Conservation (phyloP, 1,284 basidiomycete genomes). For the Kalmanozyma brasiliensis region DNA sequence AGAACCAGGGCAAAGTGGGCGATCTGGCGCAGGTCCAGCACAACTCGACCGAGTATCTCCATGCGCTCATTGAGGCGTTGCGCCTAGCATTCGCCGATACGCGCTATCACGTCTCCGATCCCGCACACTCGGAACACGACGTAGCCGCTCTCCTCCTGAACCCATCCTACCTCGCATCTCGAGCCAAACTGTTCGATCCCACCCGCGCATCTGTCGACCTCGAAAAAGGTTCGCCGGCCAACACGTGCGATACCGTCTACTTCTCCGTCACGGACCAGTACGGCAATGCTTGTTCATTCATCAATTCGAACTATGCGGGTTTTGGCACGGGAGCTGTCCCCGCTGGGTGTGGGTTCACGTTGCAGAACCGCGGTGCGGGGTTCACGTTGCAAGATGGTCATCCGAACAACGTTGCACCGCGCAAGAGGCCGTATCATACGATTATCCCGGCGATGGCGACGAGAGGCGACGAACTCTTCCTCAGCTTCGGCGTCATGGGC, state of each 20-base stretch:
- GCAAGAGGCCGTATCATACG: constrained; percentile 92
- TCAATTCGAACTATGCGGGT: constrained; percentile 82
- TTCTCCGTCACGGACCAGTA: constrained; percentile 78
- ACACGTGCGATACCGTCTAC: constrained; percentile 91
- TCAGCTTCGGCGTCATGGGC: constrained; percentile 88
- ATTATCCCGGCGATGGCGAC: constrained; percentile 93
- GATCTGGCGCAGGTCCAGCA: constrained; percentile 83
- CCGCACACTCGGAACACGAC: constrained; percentile 77
- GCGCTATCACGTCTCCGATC: constrained; percentile 88
- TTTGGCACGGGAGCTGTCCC: constrained; percentile 79
- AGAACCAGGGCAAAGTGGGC: constrained; percentile 77
- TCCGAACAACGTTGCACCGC: constrained; percentile 75
- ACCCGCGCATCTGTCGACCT: constrained; percentile 75
- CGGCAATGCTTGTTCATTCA: constrained; percentile 94
- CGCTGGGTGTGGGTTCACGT: constrained; percentile 90
- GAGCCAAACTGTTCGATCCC: constrained; percentile 84
- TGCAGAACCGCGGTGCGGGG: constrained; percentile 90
- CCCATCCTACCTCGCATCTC: constrained; percentile 80
- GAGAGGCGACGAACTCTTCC: constrained; percentile 81
- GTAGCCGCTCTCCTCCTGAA: constrained; percentile 67
- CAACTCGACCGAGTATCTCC: constrained; percentile 87
- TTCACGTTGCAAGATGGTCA: constrained; percentile 84
- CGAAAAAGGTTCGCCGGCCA: constrained; percentile 79
- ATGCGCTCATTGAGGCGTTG: constrained; percentile 82
- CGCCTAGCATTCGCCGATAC: constrained; percentile 84